Percentiles rank a stretch among this genome's conserved stretches.
Conservation (phyloP, 129 eudicot genomes). For the Oenanthe sinensis region DNA sequence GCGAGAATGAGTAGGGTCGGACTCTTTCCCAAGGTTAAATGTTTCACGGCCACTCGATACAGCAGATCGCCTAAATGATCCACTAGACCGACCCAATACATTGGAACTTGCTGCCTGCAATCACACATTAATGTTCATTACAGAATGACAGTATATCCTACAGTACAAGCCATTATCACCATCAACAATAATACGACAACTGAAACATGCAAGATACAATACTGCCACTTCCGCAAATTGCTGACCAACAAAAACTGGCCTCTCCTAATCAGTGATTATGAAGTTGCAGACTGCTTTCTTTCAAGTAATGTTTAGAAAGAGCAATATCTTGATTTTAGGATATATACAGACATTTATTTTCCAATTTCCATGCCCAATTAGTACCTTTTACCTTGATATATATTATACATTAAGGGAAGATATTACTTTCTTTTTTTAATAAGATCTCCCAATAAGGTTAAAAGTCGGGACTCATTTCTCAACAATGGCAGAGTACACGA, state of each 20-base stretch:
- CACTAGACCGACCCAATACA: constrained; percentile 59
- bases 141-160: background rate
- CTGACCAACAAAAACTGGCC: background rate
- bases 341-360: background rate
- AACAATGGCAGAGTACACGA: background rate
- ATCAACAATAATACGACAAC: background rate
- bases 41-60: constrained; percentile 41
- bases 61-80: constrained; percentile 49
- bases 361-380: background rate
- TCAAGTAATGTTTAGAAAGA: background rate
- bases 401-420: background rate
- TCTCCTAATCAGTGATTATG: background rate
- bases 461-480: background rate
- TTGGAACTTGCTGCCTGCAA: constrained; percentile 43
- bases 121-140: background rate
- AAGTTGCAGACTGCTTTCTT: background rate
- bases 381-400: background rate
- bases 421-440: background rate
- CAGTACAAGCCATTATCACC: background rate
- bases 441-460: background rate
- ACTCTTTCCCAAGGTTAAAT: constrained; percentile 29
- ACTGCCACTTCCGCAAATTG: background rate
- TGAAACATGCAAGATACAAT: background rate
- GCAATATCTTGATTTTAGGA: background rate
- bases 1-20: constrained; percentile 42